These are phyloP conservation scores for Fusarium pseudonygamai DNA, from an alignment of 2,329 filamentous ascomycete genomes.

Conservation along the genomic window DNA sequence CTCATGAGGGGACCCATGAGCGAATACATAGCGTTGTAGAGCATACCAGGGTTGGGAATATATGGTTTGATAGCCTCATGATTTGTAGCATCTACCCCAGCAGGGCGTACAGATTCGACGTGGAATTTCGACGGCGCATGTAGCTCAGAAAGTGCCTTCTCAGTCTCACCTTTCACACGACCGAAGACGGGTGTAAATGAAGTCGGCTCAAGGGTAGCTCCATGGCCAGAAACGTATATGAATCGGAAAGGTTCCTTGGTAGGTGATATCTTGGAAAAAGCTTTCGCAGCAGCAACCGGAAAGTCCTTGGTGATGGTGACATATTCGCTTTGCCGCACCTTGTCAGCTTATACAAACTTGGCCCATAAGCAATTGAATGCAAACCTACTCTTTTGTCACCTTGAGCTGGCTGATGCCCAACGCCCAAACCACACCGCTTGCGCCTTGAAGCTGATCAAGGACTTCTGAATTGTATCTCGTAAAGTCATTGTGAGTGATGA, in stretches of 20 bases:
- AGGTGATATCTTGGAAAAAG: conserved; percentile 17
- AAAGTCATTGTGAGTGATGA: conserved; percentile 29
- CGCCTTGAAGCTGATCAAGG: conserved; percentile 19
- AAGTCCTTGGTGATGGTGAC: conserved; percentile 28
- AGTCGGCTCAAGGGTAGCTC: conserved; percentile 11
- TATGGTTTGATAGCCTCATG: conserved; percentile 23
- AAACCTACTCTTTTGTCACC: conserved; percentile 26
- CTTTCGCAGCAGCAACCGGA: conserved; percentile 21
- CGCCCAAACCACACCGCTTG: conserved; percentile 31
- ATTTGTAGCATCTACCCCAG: conserved; percentile 19
- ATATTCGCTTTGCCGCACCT: conserved; percentile 13
- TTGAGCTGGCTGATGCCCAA: conserved; percentile 32
- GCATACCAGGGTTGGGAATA: conserved; percentile 12
- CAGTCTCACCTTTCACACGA: conserved; percentile 30
- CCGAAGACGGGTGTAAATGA: conserved; percentile 18
- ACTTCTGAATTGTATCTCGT: conserved; percentile 10
- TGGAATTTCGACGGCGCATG: neutral
- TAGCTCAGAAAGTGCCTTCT: conserved; percentile 18
- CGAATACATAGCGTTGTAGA: neutral
- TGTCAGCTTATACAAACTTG: neutral
- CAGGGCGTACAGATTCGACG: conserved; percentile 23
- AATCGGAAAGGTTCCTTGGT: conserved; percentile 26
- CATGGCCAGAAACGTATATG: conserved; percentile 24
- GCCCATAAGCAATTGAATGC: neutral
- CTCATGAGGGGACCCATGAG: no score